Evolutionary conservation across 1,284 basidiomycete species (phyloP).

Genomic region (Polyporus tsugae): DNA sequence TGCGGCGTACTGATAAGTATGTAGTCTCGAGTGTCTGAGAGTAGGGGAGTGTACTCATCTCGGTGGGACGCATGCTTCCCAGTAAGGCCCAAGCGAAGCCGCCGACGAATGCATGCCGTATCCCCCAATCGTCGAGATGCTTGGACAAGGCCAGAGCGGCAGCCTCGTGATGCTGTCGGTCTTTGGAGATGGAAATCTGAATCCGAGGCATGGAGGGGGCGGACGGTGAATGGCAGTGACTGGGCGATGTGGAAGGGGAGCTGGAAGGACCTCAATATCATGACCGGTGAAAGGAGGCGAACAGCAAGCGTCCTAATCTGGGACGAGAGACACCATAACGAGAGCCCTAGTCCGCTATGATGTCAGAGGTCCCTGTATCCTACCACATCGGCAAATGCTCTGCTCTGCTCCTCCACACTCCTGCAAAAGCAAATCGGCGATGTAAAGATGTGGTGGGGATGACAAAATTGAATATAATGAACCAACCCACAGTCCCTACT

Average conservation of each 20-base stretch:
- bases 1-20: background rate
- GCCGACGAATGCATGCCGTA: conserved; percentile 44
- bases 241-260: too few relatives aligned
- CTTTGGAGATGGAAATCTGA: conserved; percentile 33
- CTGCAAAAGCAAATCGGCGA: too few relatives aligned
- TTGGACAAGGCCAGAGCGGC: conserved; percentile 38
- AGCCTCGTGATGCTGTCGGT: conserved; percentile 34
- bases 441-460: too few relatives aligned
- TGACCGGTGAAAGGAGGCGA: too few relatives aligned
- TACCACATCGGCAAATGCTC: too few relatives aligned
- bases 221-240: too few relatives aligned
- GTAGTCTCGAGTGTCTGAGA: background rate
- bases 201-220: background rate
- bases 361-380: too few relatives aligned
- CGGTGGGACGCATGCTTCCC: conserved; percentile 41
- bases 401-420: too few relatives aligned
- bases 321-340: too few relatives aligned
- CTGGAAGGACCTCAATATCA: too few relatives aligned
- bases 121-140: conserved; percentile 34
- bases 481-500: background rate
- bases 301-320: too few relatives aligned
- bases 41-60: conserved; percentile 37
- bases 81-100: conserved; percentile 47
- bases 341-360: too few relatives aligned
- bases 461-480: background rate